Conservation (phyloP, 2,329 filamentous ascomycete genomes). For the Fusarium sp. region DNA sequence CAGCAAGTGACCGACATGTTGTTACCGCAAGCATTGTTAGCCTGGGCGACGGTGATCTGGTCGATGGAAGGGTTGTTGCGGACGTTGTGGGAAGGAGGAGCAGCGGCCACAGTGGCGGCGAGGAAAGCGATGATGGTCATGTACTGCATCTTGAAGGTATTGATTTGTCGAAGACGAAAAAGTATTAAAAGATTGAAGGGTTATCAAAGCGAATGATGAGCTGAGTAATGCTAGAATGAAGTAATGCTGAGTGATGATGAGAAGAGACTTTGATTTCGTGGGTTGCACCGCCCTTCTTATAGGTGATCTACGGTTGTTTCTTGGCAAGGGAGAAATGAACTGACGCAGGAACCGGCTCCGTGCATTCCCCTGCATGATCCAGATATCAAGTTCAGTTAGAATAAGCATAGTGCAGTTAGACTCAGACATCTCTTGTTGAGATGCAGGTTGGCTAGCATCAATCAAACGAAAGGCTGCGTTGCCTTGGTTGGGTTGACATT, state of each 20-base stretch:
- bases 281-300: not conserved
- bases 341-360: too few species aligned
- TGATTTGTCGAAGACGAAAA: not conserved
- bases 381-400: not conserved
- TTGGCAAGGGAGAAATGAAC: too few species aligned
- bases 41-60: not conserved
- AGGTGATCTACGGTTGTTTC: not conserved
- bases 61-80: not conserved
- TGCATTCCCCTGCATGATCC: not conserved
- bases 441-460: too few species aligned
- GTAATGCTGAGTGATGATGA: not conserved
- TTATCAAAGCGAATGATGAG: not conserved
- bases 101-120: not conserved
- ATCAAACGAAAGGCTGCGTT: too few species aligned
- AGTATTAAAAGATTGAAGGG: not conserved
- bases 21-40: not conserved
- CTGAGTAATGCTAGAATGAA: not conserved
- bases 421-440: too few species aligned
- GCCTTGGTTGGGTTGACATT: too few species aligned
- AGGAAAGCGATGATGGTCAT: conserved; percentile 8
- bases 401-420: too few species aligned
- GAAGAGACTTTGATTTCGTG: not conserved
- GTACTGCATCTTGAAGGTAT: conserved; percentile 7
- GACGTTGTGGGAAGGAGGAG: not conserved
- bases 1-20: conserved; percentile 8